Conservation (phyloP, 2,329 filamentous ascomycete species). For the Thielaviopsis euricoi region DNA sequence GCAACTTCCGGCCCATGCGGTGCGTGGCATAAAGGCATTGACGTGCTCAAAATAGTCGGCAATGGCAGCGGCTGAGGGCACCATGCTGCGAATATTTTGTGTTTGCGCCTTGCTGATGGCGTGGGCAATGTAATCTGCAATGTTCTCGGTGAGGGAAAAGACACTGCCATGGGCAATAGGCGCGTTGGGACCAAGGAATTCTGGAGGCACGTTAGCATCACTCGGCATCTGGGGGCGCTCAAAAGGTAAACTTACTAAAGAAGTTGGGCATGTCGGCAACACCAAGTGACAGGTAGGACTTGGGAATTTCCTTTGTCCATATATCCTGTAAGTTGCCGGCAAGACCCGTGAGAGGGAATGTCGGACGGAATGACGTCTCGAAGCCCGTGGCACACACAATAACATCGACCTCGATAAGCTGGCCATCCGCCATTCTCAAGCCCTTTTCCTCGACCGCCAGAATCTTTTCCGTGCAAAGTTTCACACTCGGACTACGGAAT, state of each 20-base stretch:
- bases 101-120: slow-evolving; percentile 33
- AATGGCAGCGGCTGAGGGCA: slow-evolving; percentile 28
- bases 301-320: slow-evolving; percentile 27
- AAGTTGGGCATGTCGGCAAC: slow-evolving; percentile 36
- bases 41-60: slow-evolving; percentile 35
- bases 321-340: slow-evolving; percentile 33
- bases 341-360: slow-evolving; percentile 32
- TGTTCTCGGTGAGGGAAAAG: slow-evolving; percentile 34
- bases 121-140: slow-evolving; percentile 33
- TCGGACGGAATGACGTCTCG: slow-evolving; percentile 34
- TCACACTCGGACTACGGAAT: slow-evolving; percentile 29
- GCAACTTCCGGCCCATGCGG: slow-evolving; percentile 30
- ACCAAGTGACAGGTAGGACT: slow-evolving; percentile 38
- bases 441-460: slow-evolving; percentile 29
- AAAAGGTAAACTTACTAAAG: slow-evolving; percentile 27
- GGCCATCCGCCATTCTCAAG: slow-evolving; percentile 30
- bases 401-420: slow-evolving; percentile 33
- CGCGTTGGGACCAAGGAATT: slow-evolving; percentile 34
- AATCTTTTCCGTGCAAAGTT: slow-evolving; percentile 30
- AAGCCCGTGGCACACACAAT: slow-evolving; percentile 44
- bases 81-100: slow-evolving; percentile 30
- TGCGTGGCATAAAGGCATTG: slow-evolving; percentile 34
- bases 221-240: neutral
- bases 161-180: slow-evolving; percentile 34
- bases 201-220: slow-evolving; percentile 16